These are phyloP conservation scores for Zasmidium citrigriseum DNA, from an alignment of 2,329 filamentous ascomycete genomes.

Conservation along the genomic window DNA sequence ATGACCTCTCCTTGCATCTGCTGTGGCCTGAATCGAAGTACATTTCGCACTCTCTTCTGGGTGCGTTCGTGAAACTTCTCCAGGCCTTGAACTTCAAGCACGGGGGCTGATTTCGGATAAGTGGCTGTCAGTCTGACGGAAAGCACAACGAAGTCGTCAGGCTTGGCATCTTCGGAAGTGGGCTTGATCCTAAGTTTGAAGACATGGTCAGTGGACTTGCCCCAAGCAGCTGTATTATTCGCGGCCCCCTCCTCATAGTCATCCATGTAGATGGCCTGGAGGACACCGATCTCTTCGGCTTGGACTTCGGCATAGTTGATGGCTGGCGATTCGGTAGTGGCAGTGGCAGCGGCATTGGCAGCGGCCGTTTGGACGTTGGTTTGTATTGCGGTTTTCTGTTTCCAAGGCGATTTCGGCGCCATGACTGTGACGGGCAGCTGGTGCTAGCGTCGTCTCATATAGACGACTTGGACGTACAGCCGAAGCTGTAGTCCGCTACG, in stretches of 20 bases:
- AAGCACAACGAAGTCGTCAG: constrained; percentile 70
- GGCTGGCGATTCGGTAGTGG: constrained; percentile 29
- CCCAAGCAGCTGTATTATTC: constrained; percentile 72
- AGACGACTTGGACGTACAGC: constrained; percentile 42
- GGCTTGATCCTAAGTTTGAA: constrained; percentile 81
- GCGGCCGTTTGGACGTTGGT: constrained; percentile 28
- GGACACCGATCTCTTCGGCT: constrained; percentile 80
- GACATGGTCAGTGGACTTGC: constrained; percentile 75
- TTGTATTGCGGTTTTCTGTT: constrained; percentile 28
- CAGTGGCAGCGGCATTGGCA: constrained; percentile 10
- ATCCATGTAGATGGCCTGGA: constrained; percentile 86
- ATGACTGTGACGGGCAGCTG: constrained; percentile 37
- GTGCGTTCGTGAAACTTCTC: constrained; percentile 69
- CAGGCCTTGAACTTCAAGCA: constrained; percentile 67
- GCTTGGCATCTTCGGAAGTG: constrained; percentile 65
- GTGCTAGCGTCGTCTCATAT: constrained; percentile 11
- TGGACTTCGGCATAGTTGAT: constrained; percentile 81
- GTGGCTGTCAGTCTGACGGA: constrained; percentile 82
- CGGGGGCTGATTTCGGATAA: constrained; percentile 81
- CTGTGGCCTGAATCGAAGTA: constrained; percentile 70
- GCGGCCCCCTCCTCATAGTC: constrained; percentile 74
- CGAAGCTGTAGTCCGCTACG: constrained; percentile 45
- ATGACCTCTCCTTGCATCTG: constrained; percentile 64
- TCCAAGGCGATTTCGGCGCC: constrained; percentile 50
- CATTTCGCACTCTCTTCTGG: constrained; percentile 67